Evolutionary conservation across 169 alveolate species (phyloP).

Genomic region (Blepharisma undulans): DNA sequence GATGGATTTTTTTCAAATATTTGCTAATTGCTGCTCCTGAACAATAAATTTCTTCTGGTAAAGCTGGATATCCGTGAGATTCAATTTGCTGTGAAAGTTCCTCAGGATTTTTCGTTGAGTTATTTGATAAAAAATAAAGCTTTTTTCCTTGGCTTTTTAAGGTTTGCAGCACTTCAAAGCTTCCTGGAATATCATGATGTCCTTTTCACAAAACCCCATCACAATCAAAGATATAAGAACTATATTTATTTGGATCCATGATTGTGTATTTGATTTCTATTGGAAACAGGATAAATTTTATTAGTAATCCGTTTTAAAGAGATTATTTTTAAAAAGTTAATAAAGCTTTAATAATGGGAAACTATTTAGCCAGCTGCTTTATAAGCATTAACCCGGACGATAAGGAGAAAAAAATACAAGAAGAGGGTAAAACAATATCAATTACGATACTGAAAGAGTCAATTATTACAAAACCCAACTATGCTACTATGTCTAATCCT

Average conservation of each 20-base stretch:
- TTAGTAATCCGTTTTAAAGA: neutral
- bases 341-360: neutral
- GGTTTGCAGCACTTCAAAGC: neutral
- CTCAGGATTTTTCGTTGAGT: neutral
- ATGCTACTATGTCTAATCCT: neutral
- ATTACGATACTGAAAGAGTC: neutral
- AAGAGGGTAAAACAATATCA: neutral
- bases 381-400: neutral
- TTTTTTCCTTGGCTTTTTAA: slow-evolving; percentile 4
- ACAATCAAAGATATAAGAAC: neutral
- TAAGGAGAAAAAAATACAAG: neutral
- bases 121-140: slow-evolving; percentile 23
- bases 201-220: slow-evolving; percentile 37
- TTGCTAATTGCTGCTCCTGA: slow-evolving; percentile 34
- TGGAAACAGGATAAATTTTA: neutral
- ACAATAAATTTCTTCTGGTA: slow-evolving; percentile 11
- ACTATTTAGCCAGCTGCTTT: neutral
- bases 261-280: neutral
- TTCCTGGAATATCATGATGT: neutral
- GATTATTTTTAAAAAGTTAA: neutral
- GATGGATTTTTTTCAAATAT: slow-evolving; percentile 31
- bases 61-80: neutral
- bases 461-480: neutral
- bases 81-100: neutral
- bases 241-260: neutral